Conservation (phyloP, 1,284 basidiomycete species). For the Veloboletus limbatus region DNA sequence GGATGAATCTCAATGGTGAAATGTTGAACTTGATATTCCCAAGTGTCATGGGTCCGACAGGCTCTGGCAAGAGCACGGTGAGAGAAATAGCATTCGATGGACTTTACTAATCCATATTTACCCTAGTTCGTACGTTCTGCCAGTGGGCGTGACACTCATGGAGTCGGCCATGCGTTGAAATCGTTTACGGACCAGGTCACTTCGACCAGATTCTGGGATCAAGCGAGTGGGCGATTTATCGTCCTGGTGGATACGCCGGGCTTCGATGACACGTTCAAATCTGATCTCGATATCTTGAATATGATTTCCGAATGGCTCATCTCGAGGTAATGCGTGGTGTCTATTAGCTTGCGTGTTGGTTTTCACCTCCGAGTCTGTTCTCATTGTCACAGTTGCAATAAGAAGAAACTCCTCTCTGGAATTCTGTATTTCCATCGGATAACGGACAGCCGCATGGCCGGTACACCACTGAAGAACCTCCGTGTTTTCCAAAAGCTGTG, state of each 20-base stretch:
- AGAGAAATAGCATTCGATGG: neutral
- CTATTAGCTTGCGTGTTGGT: neutral
- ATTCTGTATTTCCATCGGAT: conserved; percentile 52
- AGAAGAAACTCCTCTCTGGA: conserved; percentile 36
- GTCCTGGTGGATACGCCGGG: conserved; percentile 25
- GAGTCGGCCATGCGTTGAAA: conserved; percentile 14
- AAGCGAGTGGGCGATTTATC: neutral
- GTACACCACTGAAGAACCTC: conserved; percentile 42
- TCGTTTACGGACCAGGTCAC: conserved; percentile 17
- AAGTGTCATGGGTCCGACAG: conserved; percentile 27
- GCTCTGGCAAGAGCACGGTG: conserved; percentile 27
- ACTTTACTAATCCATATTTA: neutral
- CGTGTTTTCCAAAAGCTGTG: conserved; percentile 9
- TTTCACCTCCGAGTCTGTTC: neutral
- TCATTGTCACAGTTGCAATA: conserved; percentile 31
- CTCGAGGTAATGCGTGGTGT: conserved; percentile 8
- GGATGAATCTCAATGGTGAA: neutral
- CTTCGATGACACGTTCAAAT: conserved; percentile 16
- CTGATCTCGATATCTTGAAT: conserved; percentile 23
- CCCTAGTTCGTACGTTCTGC: conserved; percentile 27
- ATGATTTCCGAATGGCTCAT: conserved; percentile 27
- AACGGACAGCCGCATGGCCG: conserved; percentile 43
- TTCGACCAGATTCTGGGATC: conserved; percentile 8
- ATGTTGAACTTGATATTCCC: neutral
- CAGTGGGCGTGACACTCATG: conserved; percentile 5